These are phyloP conservation scores for Dillenia suffruticosa DNA, from an alignment of 164 flowering plant species.

Conservation along the genomic window DNA sequence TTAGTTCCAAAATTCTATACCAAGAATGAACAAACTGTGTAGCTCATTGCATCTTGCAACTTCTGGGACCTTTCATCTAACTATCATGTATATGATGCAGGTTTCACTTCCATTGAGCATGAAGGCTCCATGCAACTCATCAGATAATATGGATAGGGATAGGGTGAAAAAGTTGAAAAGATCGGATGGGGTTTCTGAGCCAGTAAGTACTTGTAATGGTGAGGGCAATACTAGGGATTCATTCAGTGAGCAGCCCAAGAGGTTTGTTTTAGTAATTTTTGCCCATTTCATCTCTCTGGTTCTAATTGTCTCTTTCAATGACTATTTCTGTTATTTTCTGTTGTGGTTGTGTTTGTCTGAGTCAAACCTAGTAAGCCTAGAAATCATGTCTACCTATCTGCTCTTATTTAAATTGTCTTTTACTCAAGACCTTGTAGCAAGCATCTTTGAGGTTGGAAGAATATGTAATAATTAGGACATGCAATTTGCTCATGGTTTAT, in stretches of 20 bases:
- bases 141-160: neutral
- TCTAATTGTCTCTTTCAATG: neutral
- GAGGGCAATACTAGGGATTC: constrained; percentile 4
- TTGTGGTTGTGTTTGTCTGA: neutral
- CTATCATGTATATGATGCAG: neutral
- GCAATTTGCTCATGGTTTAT: neutral
- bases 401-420: no score
- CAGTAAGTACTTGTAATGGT: constrained; percentile 2
- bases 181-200: neutral
- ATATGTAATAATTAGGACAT: neutral
- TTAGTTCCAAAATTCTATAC: no score
- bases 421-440: no score
- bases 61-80: neutral
- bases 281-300: neutral
- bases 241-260: constrained; percentile 9
- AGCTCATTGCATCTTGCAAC: neutral
- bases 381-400: neutral
- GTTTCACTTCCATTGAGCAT: neutral
- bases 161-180: constrained; percentile 4
- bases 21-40: no score
- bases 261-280: constrained; percentile 18
- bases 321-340: no score
- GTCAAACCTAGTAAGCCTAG: neutral
- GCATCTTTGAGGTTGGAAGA: no score
- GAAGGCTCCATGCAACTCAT: neutral